phyloP scores from a whole-genome alignment of 352 stramenopile genomes.

The Pythium biforme region DNA sequence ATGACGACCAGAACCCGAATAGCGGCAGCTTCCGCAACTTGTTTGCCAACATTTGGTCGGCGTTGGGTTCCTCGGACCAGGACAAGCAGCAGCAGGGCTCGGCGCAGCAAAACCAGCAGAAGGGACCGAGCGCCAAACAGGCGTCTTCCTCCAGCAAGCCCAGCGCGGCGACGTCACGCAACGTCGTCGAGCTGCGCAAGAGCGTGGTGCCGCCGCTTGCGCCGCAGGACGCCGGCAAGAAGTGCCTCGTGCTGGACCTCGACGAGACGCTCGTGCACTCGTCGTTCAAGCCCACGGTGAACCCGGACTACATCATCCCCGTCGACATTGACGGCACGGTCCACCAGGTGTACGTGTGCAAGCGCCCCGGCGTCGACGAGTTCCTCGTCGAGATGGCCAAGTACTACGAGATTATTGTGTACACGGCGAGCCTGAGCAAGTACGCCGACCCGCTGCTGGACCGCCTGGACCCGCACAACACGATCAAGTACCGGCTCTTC shows the following conservation, averaged over 20 bases:
- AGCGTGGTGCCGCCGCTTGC: constrained; percentile 48
- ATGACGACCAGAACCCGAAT: constrained; percentile 29
- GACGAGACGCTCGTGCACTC: constrained; percentile 98
- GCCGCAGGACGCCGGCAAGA: constrained; percentile 68
- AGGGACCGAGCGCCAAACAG: constrained; percentile 14
- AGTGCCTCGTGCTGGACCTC: constrained; percentile 94
- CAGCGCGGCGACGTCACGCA: constrained; percentile 22
- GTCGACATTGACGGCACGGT: constrained; percentile 93
- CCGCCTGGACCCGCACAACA: constrained; percentile 90
- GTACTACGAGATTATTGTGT: constrained; percentile 98
- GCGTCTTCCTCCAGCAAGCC: constrained; percentile 7
- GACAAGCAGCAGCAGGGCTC: constrained; percentile 36
- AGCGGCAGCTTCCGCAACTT: constrained; percentile 63
- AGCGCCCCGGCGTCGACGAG: constrained; percentile 92
- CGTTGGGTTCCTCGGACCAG: constrained; percentile 60
- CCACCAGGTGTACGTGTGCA: constrained; percentile 90
- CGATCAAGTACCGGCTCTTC: constrained; percentile 90
- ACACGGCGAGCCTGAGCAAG: constrained; percentile 96
- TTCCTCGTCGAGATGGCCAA: constrained; percentile 96
- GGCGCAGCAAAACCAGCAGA: constrained; percentile 17
- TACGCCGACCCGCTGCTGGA: constrained; percentile 98
- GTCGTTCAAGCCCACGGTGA: constrained; percentile 92
- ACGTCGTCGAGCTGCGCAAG: constrained; percentile 52
- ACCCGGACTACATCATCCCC: constrained; percentile 96
- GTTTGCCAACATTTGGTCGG: constrained; percentile 70